phyloP scores from a whole-genome alignment of 1,284 basidiomycete species.

The Boletus semigastroideus region DNA sequence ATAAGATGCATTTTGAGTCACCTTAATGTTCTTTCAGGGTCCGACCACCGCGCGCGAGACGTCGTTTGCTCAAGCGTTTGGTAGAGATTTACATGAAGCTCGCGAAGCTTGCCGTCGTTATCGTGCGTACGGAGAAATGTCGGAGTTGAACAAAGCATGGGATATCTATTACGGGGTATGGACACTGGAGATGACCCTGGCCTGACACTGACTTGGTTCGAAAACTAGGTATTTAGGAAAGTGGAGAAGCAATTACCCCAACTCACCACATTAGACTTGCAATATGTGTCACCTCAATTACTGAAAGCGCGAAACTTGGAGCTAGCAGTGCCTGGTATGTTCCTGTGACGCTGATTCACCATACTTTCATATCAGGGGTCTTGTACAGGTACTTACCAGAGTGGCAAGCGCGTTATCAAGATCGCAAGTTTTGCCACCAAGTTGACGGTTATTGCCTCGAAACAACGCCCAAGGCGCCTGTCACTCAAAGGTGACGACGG shows the following conservation, averaged over 20 bases:
- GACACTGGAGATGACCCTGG: neutral
- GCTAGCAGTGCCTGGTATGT: constrained; percentile 87
- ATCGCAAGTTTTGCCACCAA: constrained; percentile 87
- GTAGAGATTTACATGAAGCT: constrained; percentile 92
- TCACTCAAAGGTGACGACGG: constrained; percentile 92
- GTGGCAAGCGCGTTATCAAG: constrained; percentile 82
- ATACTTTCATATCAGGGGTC: neutral
- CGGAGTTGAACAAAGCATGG: constrained; percentile 98
- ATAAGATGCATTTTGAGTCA: neutral
- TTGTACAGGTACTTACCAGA: constrained; percentile 84
- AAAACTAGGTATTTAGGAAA: constrained; percentile 87
- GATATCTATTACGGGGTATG: constrained; percentile 92
- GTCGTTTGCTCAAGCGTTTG: constrained; percentile 94
- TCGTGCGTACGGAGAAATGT: constrained; percentile 83
- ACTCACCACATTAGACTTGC: constrained; percentile 90
- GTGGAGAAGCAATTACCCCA: constrained; percentile 93
- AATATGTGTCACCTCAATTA: constrained; percentile 95
- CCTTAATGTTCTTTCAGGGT: constrained; percentile 50
- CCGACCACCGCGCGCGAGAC: constrained; percentile 95
- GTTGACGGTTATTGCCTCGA: constrained; percentile 93
- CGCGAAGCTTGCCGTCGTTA: constrained; percentile 89
- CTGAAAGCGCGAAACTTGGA: constrained; percentile 90
- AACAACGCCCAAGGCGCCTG: constrained; percentile 92
- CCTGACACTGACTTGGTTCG: constrained; percentile 8
- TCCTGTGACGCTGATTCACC: neutral